Base-by-base conservation (phyloP, 257 asterid genomes). In the Fraxinus excelsior region DNA sequence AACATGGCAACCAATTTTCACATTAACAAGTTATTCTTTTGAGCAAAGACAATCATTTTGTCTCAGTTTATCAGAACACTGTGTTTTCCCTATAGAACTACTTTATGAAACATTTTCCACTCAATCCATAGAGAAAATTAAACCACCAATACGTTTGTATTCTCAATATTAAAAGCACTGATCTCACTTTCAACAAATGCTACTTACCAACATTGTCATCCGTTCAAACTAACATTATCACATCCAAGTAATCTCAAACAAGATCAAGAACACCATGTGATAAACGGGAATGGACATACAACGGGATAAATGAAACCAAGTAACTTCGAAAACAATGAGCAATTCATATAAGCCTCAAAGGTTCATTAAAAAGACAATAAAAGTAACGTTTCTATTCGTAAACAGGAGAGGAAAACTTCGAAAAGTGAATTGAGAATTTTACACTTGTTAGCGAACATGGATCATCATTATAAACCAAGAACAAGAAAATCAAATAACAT, bases 361-460 rank as follows among this genome's bases (percentile, higher is more conserved):
- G 29, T 16, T 28, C 2, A 38, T 38, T 34, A 38, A 38, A 38
- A 38, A 38, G 44, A 38, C 37, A 31, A 2, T 58, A 73, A 64
- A 53, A 37, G n/a, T 25, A 56, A 74, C 42, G 44, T 38, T 3
- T 38, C 11, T 38, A 38, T 38, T 38, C 3, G 12, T 38, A 38
- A 38, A 38, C 46, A 2, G 13, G 11, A 14, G 10, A 38, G 46
- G 44, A 10, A 38, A 38, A 38, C 12, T 4, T 38, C 13, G 44
- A 9, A 38, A 38, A 38, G 13, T 1, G 13, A 38, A 38, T 46
- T 14, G 44, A 56, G 4, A 51, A 7, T 37, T 46, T 37, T 38
- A 73, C 64, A 51, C 69, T 46, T 64, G 46, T 25, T 79, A 83
- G 73, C 70, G 26, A 87, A 76, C 38, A 44, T 37, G 72, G 79